Evolutionary conservation across 345 rosid genomes (phyloP).

Genomic region (Camelina neglecta): DNA sequence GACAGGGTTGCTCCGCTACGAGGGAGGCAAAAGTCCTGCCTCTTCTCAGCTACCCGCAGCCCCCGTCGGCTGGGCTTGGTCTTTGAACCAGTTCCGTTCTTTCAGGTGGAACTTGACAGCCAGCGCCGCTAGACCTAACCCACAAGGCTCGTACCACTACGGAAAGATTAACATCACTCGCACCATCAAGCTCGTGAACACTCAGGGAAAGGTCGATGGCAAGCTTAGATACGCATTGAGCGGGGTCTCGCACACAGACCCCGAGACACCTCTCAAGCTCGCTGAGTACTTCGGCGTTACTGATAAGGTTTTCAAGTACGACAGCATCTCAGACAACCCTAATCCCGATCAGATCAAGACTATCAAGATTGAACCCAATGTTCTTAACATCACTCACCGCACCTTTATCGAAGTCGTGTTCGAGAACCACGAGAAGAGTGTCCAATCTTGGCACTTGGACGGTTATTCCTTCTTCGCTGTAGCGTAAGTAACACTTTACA

Average conservation of each 20-base stretch:
- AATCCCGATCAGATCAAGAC: slow-evolving; percentile 27
- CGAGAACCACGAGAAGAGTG: slow-evolving; percentile 70
- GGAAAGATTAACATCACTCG: slow-evolving; percentile 68
- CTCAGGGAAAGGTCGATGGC: slow-evolving; percentile 46
- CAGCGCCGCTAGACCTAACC: slow-evolving; percentile 80
- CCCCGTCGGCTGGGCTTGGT: slow-evolving; percentile 76
- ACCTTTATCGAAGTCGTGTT: slow-evolving; percentile 69
- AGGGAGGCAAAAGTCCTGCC: slow-evolving; percentile 50
- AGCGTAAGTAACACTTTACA: slow-evolving; percentile 56
- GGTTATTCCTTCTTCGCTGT: slow-evolving; percentile 85
- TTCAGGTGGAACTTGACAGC: slow-evolving; percentile 84
- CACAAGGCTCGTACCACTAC: slow-evolving; percentile 81
- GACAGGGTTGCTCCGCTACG: slow-evolving; percentile 54
- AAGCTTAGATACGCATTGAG: slow-evolving; percentile 63
- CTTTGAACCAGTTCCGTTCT: slow-evolving; percentile 71
- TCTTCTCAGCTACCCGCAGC: slow-evolving; percentile 54
- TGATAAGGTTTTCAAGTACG: slow-evolving; percentile 62
- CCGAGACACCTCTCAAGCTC: slow-evolving; percentile 64
- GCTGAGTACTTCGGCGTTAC: slow-evolving; percentile 60
- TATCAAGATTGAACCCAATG: slow-evolving; percentile 51
- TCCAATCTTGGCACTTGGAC: slow-evolving; percentile 73
- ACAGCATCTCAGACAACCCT: slow-evolving; percentile 51
- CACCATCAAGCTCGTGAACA: slow-evolving; percentile 62
- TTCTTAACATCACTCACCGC: slow-evolving; percentile 67
- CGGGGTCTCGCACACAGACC: slow-evolving; percentile 61